Percentiles rank a stretch among this genome's conserved stretches.
Evolutionary conservation across 148 eudicot species (phyloP).

Genomic region (Chenopodium berlandieri): DNA sequence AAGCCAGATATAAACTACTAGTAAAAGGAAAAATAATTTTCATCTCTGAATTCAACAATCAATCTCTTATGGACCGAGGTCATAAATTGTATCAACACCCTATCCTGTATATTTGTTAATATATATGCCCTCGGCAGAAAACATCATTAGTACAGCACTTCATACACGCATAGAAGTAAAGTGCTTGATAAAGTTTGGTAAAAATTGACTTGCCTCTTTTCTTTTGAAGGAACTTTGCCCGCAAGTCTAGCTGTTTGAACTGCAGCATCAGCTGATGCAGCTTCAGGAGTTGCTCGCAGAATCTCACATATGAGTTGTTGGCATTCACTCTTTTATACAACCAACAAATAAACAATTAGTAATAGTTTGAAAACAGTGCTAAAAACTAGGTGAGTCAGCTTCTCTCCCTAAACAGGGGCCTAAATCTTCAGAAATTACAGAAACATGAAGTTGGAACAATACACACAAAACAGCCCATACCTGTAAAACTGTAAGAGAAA

Average conservation of each 20-base stretch:
- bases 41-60: neutral
- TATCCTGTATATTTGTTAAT: neutral
- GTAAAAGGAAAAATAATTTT: neutral
- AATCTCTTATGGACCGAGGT: neutral
- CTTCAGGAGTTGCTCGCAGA: constrained; percentile 97
- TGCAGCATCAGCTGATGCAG: constrained; percentile 93
- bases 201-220: constrained; percentile 62
- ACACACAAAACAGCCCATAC: constrained; percentile 32
- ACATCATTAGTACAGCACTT: neutral
- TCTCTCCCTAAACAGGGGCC: neutral
- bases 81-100: neutral
- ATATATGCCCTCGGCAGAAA: constrained; percentile 1
- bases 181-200: neutral
- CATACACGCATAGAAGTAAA: neutral
- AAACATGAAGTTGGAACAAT: neutral
- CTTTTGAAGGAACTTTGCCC: constrained; percentile 75
- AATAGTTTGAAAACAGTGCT: neutral
- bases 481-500: constrained; percentile 90
- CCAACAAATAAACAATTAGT: constrained; percentile 10
- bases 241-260: constrained; percentile 98
- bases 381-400: neutral
- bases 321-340: constrained; percentile 78
- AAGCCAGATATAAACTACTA: neutral
- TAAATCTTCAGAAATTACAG: neutral
- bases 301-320: constrained; percentile 98